Evolutionary conservation across 768 basidiomycete genomes (phyloP), one percentile per base, ranked within the genome.

Genomic region (Boletus sp.): DNA sequence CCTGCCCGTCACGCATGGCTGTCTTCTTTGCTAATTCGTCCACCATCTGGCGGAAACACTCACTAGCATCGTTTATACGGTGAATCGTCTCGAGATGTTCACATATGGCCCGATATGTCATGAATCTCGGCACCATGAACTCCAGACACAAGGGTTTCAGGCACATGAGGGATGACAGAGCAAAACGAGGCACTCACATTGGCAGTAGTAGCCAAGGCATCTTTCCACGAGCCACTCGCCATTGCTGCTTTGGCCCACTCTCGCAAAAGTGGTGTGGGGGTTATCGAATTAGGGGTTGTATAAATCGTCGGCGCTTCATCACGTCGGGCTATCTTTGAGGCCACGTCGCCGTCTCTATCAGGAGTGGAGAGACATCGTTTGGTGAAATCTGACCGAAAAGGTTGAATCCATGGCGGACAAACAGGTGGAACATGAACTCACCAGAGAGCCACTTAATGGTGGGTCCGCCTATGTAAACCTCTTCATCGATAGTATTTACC

Each of bases 181-280:
- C 1, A 29, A 29, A 48, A 15, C 4, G 2, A 15, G 10, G n/a
- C 24, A 42, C 56, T 47, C 44, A 60, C 63, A 4, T 1, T n/a
- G 9, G 8, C 35, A 7, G 61, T 15, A 3, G 35, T 14, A 39
- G 8, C 15, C 24, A 62, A 17, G n/a, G 52, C 52, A 8, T 39
- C 51, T 17, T 56, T 41, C 62, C 62, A 63, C 6, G 54, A 41
- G 5, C 29, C 7, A 17, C n/a, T 24, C 0, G 15, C 12, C 28
- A 64, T 17, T 24, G 30, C 54, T 12, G 50, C 14, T 20, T 42
- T 55, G 2, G 40, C 18, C 63, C 62, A 64, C 24, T 35, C 54
- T 35, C 15, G 42, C 37, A 61, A 41, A 15, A 64, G 50, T 14
- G 28, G 35, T 1, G 41, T 33, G 2, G 41, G 24, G 30, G 20